Evolutionary conservation across 768 basidiomycete species (phyloP).

Genomic region (Boletus rubropictus): DNA sequence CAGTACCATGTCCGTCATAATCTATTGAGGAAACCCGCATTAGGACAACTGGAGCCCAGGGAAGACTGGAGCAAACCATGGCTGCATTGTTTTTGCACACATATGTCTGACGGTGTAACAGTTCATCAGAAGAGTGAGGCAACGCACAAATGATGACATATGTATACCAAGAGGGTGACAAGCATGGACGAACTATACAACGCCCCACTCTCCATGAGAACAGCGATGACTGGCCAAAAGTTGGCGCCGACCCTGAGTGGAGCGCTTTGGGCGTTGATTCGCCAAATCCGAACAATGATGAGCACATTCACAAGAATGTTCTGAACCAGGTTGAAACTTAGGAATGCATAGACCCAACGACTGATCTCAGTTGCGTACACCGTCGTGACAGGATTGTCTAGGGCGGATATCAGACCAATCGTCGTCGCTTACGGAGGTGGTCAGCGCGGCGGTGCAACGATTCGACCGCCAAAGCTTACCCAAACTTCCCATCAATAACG

Average conservation of each 20-base stretch:
- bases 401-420: neutral
- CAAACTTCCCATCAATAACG: slow-evolving; percentile 1
- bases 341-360: slow-evolving; percentile 3
- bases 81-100: slow-evolving; percentile 2
- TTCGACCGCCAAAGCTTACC: neutral
- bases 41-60: neutral
- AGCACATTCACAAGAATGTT: slow-evolving; percentile 7
- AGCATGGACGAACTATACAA: slow-evolving; percentile 6
- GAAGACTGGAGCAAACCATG: neutral
- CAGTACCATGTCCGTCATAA: slow-evolving; percentile 5
- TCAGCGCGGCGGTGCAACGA: neutral
- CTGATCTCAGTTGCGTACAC: neutral
- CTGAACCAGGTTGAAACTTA: slow-evolving; percentile 7
- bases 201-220: slow-evolving; percentile 8
- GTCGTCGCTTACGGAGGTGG: neutral
- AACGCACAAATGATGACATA: neutral
- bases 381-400: neutral
- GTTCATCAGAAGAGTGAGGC: no score
- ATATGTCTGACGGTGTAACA: neutral
- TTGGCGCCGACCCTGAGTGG: no score
- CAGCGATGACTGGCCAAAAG: slow-evolving; percentile 2
- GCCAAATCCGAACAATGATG: slow-evolving; percentile 5
- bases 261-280: neutral
- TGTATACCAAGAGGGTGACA: slow-evolving; percentile 4
- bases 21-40: neutral